phyloP scores from a whole-genome alignment of 2,329 filamentous ascomycete genomes.

The Fusarium mundagurra region DNA sequence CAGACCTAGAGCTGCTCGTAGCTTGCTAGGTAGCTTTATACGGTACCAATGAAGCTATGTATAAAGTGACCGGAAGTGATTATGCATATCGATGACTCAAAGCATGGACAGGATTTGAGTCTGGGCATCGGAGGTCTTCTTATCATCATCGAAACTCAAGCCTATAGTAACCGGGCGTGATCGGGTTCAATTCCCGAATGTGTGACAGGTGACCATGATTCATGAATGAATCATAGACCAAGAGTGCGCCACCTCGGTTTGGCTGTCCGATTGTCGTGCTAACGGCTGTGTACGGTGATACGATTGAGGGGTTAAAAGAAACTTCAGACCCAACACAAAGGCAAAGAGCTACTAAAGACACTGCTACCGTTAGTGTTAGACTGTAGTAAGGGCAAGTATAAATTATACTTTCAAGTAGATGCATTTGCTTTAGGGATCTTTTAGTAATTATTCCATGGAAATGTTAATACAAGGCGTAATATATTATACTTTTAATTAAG shows the following conservation, averaged over 20 bases:
- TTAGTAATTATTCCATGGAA: accelerated
- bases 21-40: accelerated
- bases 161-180: not conserved
- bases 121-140: not conserved
- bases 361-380: accelerated
- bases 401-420: accelerated
- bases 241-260: not conserved
- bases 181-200: not conserved
- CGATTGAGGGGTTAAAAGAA: not conserved
- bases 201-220: not conserved
- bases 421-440: no score
- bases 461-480: accelerated
- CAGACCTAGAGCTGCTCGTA: accelerated
- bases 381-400: accelerated
- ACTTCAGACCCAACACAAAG: not conserved
- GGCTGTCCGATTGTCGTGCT: not conserved
- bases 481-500: accelerated
- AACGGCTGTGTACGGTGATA: not conserved
- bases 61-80: accelerated
- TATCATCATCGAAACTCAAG: not conserved
- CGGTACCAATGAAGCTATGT: accelerated
- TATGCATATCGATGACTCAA: not conserved
- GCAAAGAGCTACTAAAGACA: not conserved
- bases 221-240: not conserved
- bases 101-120: not conserved